These are phyloP conservation scores for Fusarium proliferatum DNA, from an alignment of 2,329 filamentous ascomycete genomes.

Conservation along the genomic window DNA sequence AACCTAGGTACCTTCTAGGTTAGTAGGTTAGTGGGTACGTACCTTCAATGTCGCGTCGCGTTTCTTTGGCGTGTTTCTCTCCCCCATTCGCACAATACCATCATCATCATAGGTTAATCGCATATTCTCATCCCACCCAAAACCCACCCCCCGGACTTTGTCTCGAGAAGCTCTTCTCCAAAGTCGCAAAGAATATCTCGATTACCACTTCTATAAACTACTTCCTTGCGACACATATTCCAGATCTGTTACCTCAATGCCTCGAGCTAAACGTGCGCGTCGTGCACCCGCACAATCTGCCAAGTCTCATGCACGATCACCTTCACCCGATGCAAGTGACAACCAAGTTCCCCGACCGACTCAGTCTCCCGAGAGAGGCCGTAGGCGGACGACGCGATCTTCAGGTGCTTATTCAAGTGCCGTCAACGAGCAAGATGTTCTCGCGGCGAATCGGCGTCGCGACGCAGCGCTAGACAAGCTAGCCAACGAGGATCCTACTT, in stretches of 20 bases:
- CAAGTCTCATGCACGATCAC: conserved; percentile 35
- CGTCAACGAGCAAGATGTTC: conserved; percentile 44
- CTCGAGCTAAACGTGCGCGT: conserved; percentile 47
- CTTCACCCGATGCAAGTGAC: conserved; percentile 33
- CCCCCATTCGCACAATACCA: conserved; percentile 40
- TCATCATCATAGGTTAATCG: conserved; percentile 39
- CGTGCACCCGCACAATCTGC: conserved; percentile 40
- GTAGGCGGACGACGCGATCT: conserved; percentile 42
- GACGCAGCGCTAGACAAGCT: conserved; percentile 54
- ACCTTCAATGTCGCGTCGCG: conserved; percentile 48
- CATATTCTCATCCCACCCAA: conserved; percentile 5
- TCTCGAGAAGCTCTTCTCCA: conserved; percentile 1
- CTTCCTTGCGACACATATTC: background rate
- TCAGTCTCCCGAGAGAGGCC: conserved; percentile 39
- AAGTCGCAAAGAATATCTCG: conserved; percentile 2
- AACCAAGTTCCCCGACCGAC: conserved; percentile 20
- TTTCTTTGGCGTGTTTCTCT: conserved; percentile 43
- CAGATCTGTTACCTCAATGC: conserved; percentile 36
- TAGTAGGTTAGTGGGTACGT: conserved; percentile 4
- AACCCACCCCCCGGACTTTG: background rate
- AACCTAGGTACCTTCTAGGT: no score
- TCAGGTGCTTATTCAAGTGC: conserved; percentile 33
- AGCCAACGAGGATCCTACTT: conserved; percentile 50
- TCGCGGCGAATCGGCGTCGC: conserved; percentile 44
- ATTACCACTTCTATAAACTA: background rate